Evolutionary conservation across 768 basidiomycete genomes (phyloP), one percentile per base, ranked within the genome.

Genomic region (Vararia minispora): DNA sequence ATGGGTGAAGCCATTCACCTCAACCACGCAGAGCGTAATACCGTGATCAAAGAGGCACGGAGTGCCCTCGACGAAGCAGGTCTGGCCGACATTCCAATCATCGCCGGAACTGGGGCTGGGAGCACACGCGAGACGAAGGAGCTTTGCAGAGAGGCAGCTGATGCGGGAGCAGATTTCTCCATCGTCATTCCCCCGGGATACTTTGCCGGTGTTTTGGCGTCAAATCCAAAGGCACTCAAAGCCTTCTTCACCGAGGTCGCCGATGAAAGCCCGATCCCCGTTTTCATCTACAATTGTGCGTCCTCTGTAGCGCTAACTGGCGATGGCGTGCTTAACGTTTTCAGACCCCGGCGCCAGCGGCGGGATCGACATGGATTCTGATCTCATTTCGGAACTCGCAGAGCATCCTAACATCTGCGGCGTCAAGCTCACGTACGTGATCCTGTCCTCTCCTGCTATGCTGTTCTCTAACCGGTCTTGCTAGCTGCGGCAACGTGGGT

Each of bases 361-460:
- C 3, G 90, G 91, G 9, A 84, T 97, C 48, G 88, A 97, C 60
- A 59, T 95, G 47, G 87, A 90, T 59, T 91, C 89, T 11, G 86
- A 91, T 57, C 58, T 88, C 25, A 83, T 97, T 52, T 70, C 71
- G 5, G 81, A 88, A 47, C 69, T 95, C 32, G 90, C 88, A 11
- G 75, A 79, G 46, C 81, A 75, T 48, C 70, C 82, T 37, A 92
- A 92, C 57, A 65, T 85, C 27, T 75, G 68, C 47, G 91, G 90
- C 16, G 79, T 91, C 45, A 97, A 97, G 60, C 72, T 94, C 42
- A 94, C 90, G 76, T 85, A 59, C 30, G 81, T 69, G 24, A 6
- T 14, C 9, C 31, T 35, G 29, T 7, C 33, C 9, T 16, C 14
- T 17, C 11, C 17, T 5, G 20, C 11, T n/a, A 33, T 24, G 20